Evolutionary conservation across 495 filamentous ascomycete species (phyloP).

Genomic region (Extremus antarcticus): DNA sequence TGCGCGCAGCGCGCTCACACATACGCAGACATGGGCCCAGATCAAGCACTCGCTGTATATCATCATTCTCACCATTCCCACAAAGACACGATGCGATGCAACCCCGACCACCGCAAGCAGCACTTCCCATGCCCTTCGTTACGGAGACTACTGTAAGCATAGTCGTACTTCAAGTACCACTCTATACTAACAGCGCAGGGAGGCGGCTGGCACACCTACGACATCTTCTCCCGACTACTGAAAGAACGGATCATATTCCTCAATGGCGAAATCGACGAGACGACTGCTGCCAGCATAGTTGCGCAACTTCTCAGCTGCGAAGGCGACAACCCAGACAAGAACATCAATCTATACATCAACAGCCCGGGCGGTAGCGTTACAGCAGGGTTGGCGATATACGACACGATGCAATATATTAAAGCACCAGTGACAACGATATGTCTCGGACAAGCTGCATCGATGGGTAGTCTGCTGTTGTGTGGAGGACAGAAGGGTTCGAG

Average conservation of each 20-base stretch:
- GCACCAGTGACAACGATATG: slow-evolving; percentile 90
- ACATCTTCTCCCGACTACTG: slow-evolving; percentile 28
- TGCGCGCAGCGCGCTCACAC: slow-evolving; percentile 9
- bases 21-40: neutral
- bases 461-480: slow-evolving; percentile 82
- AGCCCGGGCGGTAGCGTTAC: slow-evolving; percentile 94
- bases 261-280: slow-evolving; percentile 84
- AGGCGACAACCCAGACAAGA: slow-evolving; percentile 86
- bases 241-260: slow-evolving; percentile 93
- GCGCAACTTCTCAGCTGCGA: slow-evolving; percentile 96
- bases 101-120: slow-evolving; percentile 20
- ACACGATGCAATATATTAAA: slow-evolving; percentile 96
- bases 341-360: slow-evolving; percentile 96
- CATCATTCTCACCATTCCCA: slow-evolving; percentile 4
- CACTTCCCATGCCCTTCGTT: slow-evolving; percentile 34
- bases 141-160: slow-evolving; percentile 54
- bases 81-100: neutral
- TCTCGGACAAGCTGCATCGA: slow-evolving; percentile 85
- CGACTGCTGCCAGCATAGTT: slow-evolving; percentile 77
- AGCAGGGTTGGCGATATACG: slow-evolving; percentile 90
- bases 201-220: slow-evolving; percentile 75
- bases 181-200: slow-evolving; percentile 50
- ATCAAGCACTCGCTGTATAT: slow-evolving; percentile 2
- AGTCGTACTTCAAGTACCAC: neutral
- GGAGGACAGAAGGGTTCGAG: slow-evolving; percentile 78